Evolutionary conservation across 2,329 filamentous ascomycete genomes (phyloP).

Genomic region (Paecilomyces niveus): DNA sequence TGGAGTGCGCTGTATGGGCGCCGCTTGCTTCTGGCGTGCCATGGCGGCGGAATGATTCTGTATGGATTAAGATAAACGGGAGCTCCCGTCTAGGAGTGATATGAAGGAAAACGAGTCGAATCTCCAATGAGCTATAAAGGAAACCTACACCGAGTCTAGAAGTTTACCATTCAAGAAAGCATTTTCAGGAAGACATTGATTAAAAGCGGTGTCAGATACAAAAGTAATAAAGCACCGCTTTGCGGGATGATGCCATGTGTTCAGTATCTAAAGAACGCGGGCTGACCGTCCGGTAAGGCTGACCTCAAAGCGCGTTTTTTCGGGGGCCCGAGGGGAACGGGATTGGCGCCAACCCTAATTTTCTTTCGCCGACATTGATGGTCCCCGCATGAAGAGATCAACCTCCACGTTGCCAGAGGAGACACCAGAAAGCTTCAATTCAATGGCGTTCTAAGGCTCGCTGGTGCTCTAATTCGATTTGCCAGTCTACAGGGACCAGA

Average conservation of each 20-base stretch:
- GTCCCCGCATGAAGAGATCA: neutral
- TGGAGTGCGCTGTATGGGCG: slow-evolving; percentile 56
- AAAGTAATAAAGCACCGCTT: neutral
- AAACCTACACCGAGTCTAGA: neutral
- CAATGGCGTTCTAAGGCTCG: neutral
- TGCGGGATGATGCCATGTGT: slow-evolving; percentile 5
- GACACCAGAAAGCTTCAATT: neutral
- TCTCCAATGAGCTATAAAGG: neutral
- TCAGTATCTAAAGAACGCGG: slow-evolving; percentile 1
- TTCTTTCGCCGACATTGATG: neutral
- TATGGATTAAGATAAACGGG: neutral
- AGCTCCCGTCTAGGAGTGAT: neutral
- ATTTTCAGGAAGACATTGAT: neutral
- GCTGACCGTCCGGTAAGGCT: neutral
- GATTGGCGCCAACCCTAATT: neutral
- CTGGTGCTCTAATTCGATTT: neutral
- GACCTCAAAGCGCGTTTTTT: neutral
- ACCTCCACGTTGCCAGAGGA: neutral
- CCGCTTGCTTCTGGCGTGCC: slow-evolving; percentile 65
- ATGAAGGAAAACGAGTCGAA: neutral
- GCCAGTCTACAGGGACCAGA: neutral
- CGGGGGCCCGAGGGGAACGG: neutral
- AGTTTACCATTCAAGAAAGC: neutral
- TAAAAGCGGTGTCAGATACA: neutral
- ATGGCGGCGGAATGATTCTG: slow-evolving; percentile 37